phyloP scores from a whole-genome alignment of 352 stramenopile species.

The Globisporangium barbulae region DNA sequence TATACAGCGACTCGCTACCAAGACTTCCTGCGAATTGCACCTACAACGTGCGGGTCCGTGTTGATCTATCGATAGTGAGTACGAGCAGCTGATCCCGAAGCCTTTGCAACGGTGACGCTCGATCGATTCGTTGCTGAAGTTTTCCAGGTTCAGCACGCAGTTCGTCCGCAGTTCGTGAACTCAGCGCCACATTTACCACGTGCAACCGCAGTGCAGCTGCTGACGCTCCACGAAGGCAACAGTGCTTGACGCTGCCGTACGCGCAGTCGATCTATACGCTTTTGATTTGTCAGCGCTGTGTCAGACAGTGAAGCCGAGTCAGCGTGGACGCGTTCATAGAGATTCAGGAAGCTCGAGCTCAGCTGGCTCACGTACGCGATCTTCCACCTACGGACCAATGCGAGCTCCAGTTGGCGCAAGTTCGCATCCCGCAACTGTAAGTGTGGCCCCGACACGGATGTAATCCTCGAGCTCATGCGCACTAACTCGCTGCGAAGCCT shows the following conservation, averaged over 20 bases:
- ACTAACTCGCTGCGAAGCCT: neutral
- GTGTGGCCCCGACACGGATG: neutral
- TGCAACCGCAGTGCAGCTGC: neutral
- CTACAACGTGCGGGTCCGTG: neutral
- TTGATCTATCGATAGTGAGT: neutral
- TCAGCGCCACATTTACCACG: no score
- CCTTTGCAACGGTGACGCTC: neutral
- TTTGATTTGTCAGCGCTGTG: neutral
- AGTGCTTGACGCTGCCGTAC: neutral
- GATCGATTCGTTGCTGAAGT: neutral
- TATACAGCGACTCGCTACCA: neutral
- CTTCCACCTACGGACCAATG: neutral
- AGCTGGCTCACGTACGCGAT: neutral
- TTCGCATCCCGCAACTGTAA: neutral
- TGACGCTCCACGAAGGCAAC: neutral
- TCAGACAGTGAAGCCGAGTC: neutral
- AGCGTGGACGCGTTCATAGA: neutral
- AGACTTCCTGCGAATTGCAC: neutral
- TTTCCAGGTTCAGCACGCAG: no score
- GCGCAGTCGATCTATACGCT: neutral
- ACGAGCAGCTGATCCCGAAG: neutral
- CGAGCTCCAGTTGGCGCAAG: neutral
- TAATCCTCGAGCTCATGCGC: neutral
- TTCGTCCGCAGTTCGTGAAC: no score
- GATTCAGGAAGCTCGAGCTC: neutral